Evolutionary conservation across 192 early-diverging fungal species (phyloP).

Genomic region (Chytriomyces hyalinus): DNA sequence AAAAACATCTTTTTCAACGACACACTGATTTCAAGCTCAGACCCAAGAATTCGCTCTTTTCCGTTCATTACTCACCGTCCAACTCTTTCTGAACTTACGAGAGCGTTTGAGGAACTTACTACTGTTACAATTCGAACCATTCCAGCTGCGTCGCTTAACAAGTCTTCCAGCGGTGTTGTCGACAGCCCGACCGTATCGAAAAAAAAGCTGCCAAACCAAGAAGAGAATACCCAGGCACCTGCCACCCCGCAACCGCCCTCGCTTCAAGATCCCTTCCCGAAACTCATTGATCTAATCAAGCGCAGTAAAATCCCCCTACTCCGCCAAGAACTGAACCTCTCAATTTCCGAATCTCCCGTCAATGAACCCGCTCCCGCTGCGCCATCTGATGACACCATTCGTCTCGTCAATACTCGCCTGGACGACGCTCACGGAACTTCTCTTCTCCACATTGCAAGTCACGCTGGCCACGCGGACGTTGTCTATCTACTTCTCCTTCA

Average conservation of each 20-base stretch:
- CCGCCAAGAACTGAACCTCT: slow-evolving; percentile 46
- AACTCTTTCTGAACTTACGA: slow-evolving; percentile 71
- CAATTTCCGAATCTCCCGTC: slow-evolving; percentile 47
- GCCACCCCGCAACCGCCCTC: slow-evolving; percentile 36
- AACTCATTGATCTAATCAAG: slow-evolving; percentile 62
- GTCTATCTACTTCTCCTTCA: slow-evolving; percentile 61
- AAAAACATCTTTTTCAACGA: slow-evolving; percentile 49
- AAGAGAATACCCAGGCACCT: slow-evolving; percentile 18
- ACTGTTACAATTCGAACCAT: slow-evolving; percentile 53
- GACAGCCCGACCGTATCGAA: neutral
- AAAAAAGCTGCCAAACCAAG: slow-evolving; percentile 11
- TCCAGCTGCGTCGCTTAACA: neutral
- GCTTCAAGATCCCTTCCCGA: slow-evolving; percentile 47
- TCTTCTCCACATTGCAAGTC: slow-evolving; percentile 79
- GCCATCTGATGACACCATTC: neutral
- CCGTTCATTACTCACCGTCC: slow-evolving; percentile 84
- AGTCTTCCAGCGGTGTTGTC: neutral
- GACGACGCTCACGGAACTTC: slow-evolving; percentile 48
- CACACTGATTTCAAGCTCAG: slow-evolving; percentile 22
- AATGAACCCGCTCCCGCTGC: slow-evolving; percentile 4
- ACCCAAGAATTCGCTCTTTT: slow-evolving; percentile 65
- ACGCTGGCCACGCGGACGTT: slow-evolving; percentile 62
- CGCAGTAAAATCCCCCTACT: slow-evolving; percentile 69
- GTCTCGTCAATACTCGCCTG: slow-evolving; percentile 39
- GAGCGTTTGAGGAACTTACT: slow-evolving; percentile 68